A percentile compares a stretch with the other conserved stretches of the same genome.
Evolutionary conservation across 495 filamentous ascomycete genomes (phyloP).

Genomic region (Tuber umbilicatum): DNA sequence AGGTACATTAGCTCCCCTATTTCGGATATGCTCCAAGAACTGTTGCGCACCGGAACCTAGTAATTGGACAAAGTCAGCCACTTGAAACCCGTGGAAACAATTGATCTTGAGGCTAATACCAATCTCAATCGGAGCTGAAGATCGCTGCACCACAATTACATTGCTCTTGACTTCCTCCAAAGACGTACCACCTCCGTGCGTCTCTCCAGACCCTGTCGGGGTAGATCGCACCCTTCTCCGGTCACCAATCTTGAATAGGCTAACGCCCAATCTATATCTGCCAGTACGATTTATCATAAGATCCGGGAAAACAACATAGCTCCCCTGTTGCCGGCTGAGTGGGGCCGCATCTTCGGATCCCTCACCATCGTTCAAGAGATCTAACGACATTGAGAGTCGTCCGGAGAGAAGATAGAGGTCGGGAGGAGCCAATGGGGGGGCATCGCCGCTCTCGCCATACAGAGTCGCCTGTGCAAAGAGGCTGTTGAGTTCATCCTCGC

Average conservation of each 20-base stretch:
- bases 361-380: conserved; percentile 31
- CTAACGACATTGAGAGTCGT: conserved; percentile 35
- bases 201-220: conserved; percentile 8
- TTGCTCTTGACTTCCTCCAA: conserved; percentile 38
- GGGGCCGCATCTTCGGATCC: conserved; percentile 19
- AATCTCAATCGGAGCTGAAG: conserved; percentile 21
- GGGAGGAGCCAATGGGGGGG: conserved; percentile 32
- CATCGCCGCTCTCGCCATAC: conserved; percentile 32
- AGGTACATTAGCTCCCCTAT: conserved; percentile 29
- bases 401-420: conserved; percentile 38
- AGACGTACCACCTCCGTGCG: conserved; percentile 29
- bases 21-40: conserved; percentile 36
- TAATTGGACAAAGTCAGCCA: conserved; percentile 17
- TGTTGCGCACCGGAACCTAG: conserved; percentile 25
- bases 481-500: conserved; percentile 38
- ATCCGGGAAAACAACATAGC: conserved; percentile 40
- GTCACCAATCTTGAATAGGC: conserved; percentile 38
- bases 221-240: conserved; percentile 24
- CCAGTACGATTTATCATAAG: conserved; percentile 37
- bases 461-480: conserved; percentile 39
- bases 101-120: conserved; percentile 16
- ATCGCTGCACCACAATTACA: conserved; percentile 36
- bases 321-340: conserved; percentile 34
- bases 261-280: conserved; percentile 38
- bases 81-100: background rate